These are phyloP conservation scores for Fusarium cyanostomum DNA, from an alignment of 2,329 filamentous ascomycete species.

Conservation along the genomic window DNA sequence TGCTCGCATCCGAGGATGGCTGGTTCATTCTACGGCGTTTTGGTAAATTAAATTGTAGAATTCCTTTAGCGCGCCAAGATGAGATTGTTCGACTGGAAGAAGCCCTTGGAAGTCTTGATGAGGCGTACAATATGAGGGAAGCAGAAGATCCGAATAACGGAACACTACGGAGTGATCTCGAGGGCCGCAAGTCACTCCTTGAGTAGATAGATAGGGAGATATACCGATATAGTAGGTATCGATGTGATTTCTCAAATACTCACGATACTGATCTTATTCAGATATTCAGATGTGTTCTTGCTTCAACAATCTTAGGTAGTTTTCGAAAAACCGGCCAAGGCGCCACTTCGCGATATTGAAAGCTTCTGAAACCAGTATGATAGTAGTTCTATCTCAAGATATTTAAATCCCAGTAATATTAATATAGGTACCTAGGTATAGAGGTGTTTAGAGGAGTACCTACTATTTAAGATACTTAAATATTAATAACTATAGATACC, in stretches of 20 bases:
- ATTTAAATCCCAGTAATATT: too few species aligned
- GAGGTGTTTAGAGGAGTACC: too few species aligned
- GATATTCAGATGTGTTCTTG: conserved; percentile 42
- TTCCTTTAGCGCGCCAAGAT: conserved; percentile 48
- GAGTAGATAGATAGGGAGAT: conserved; percentile 27
- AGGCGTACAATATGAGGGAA: conserved; percentile 24
- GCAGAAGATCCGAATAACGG: conserved; percentile 41
- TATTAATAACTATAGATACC: too few species aligned
- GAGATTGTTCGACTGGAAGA: conserved; percentile 45
- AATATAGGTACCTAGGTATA: too few species aligned
- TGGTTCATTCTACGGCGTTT: conserved; percentile 49
- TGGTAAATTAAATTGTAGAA: conserved; percentile 41
- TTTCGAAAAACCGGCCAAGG: conserved; percentile 25
- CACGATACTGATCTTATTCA: too few species aligned
- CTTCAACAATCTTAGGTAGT: conserved; percentile 37
- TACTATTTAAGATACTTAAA: too few species aligned
- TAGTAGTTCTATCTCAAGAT: too few species aligned
- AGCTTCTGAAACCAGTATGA: too few species aligned
- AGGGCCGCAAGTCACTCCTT: conserved; percentile 31
- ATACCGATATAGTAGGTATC: conserved; percentile 40
- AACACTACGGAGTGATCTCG: conserved; percentile 37
- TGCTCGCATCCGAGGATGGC: conserved; percentile 45
- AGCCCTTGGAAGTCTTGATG: conserved; percentile 44
- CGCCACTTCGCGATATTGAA: conserved; percentile 36
- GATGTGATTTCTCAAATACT: too few species aligned